Percentiles rank a stretch among this genome's conserved stretches.
phyloP scores from a whole-genome alignment of 2,329 filamentous ascomycete species.

The Trichoderma polysporum region DNA sequence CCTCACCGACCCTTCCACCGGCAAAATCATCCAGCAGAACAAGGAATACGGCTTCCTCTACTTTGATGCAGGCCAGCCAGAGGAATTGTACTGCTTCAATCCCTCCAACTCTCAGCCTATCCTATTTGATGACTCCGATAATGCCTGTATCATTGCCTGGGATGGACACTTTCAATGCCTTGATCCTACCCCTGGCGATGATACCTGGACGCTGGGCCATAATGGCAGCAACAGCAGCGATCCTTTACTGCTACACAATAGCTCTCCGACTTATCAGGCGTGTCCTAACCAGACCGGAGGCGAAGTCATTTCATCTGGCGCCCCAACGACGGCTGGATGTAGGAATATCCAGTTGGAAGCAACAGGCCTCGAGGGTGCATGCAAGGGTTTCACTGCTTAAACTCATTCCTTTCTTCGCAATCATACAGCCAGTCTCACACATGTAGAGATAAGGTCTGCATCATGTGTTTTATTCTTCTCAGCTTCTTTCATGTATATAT shows the following conservation, averaged over 20 bases:
- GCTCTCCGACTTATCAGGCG: slow-evolving; percentile 27
- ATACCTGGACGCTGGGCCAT: slow-evolving; percentile 31
- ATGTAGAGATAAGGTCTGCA: background rate
- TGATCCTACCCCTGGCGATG: slow-evolving; percentile 33
- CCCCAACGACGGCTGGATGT: slow-evolving; percentile 26
- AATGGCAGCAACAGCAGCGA: slow-evolving; percentile 25
- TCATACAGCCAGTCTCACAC: background rate
- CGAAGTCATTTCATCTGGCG: slow-evolving; percentile 28
- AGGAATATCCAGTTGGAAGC: slow-evolving; percentile 29
- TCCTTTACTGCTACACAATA: slow-evolving; percentile 29
- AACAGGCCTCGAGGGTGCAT: slow-evolving; percentile 30
- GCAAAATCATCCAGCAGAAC: slow-evolving; percentile 31
- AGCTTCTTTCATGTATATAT: slow-evolving; percentile 4
- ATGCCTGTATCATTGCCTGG: slow-evolving; percentile 35
- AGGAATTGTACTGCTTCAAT: slow-evolving; percentile 36
- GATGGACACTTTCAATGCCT: slow-evolving; percentile 33
- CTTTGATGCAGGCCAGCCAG: slow-evolving; percentile 27
- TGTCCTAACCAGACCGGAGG: slow-evolving; percentile 29
- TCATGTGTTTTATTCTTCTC: background rate
- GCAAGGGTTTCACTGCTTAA: slow-evolving; percentile 20
- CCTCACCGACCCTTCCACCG: slow-evolving; percentile 29
- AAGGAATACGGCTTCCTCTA: slow-evolving; percentile 29
- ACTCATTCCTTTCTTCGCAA: background rate
- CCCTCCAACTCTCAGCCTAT: slow-evolving; percentile 27
- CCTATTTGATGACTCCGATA: slow-evolving; percentile 31